Evolutionary conservation across 139 green algal genomes (phyloP), one percentile per base, ranked within the genome.

Genomic region (Chlamydomonas asymmetrica): DNA sequence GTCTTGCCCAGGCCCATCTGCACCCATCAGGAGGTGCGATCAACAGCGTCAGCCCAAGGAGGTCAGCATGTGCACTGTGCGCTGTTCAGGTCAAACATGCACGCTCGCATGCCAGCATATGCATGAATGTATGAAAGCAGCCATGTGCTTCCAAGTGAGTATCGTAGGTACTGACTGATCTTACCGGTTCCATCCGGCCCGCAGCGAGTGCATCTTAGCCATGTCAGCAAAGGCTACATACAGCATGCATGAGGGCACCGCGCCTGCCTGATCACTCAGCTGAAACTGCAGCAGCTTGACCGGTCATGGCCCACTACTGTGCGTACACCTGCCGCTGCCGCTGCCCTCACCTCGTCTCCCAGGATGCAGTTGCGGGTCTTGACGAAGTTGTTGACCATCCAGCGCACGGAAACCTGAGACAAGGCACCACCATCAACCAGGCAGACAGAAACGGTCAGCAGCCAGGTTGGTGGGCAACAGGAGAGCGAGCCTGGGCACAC

Each of bases 1-100:
- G 91, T 95, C 84, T 98, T 98, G 63, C 95, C 95, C 32, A 98
- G 89, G 4, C 95, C 95, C 95, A 97, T 98, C 89, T 95, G 86
- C 60, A 71, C 4, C 3, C 0, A 52, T 34, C n/a, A n/a, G n/a
- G n/a, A n/a, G n/a, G n/a, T n/a, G n/a, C n/a, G n/a, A n/a, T n/a
- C n/a, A n/a, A n/a, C n/a, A n/a, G n/a, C n/a, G n/a, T 45, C 32
- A 41, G 8, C 61, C 9, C 9, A 8, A 10, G n/a, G n/a, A 8
- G 27, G 31, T 45, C 61, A 48, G 61, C 31, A 67, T 27, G n/a
- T 25, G n/a, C 8, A 10, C 13, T 7, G 32, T 20, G 34, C 61
- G 45, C 16, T 67, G n/a, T 10, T 6, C 9, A 9, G 61, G 18
- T n/a, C 13, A 48, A n/a, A 23, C 29, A 49, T 50, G 18, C 9